A percentile compares a stretch with the other conserved stretches of the same genome.
phyloP scores from a whole-genome alignment of 2,329 filamentous ascomycete species.

The Penicillium verrucosum region DNA sequence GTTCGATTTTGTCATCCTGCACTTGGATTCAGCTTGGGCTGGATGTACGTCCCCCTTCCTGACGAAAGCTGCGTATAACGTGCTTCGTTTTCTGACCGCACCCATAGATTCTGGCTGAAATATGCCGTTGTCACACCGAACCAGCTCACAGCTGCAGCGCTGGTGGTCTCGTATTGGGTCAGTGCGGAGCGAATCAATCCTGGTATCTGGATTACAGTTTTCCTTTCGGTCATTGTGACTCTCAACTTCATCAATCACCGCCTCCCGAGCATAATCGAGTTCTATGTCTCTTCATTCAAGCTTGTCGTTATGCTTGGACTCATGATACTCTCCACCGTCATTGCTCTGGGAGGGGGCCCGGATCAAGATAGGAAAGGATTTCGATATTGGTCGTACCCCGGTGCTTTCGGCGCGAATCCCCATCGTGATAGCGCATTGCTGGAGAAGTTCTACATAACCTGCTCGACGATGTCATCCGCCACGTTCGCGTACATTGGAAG shows the following conservation, averaged over 20 bases:
- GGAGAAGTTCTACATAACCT: slow-evolving; percentile 60
- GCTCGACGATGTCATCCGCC: slow-evolving; percentile 68
- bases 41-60: slow-evolving; percentile 49
- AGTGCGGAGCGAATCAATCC: slow-evolving; percentile 63
- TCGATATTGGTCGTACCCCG: slow-evolving; percentile 61
- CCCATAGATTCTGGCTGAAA: slow-evolving; percentile 57
- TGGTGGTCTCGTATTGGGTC: slow-evolving; percentile 77
- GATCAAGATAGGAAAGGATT: slow-evolving; percentile 60
- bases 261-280: slow-evolving; percentile 64
- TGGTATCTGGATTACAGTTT: slow-evolving; percentile 71
- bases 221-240: slow-evolving; percentile 57
- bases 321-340: slow-evolving; percentile 61
- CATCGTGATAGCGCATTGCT: slow-evolving; percentile 30
- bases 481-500: slow-evolving; percentile 76
- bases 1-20: slow-evolving; percentile 74
- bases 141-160: slow-evolving; percentile 71
- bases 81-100: slow-evolving; percentile 2
- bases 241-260: slow-evolving; percentile 67
- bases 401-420: slow-evolving; percentile 50
- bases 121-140: slow-evolving; percentile 84
- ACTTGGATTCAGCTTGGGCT: slow-evolving; percentile 74
- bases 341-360: slow-evolving; percentile 64
- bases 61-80: background rate
- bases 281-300: slow-evolving; percentile 59
- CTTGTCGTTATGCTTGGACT: slow-evolving; percentile 63